These are phyloP conservation scores for Stagonosporopsis cucurbitacearum DNA, from an alignment of 2,329 filamentous ascomycete genomes.

Conservation along the genomic window DNA sequence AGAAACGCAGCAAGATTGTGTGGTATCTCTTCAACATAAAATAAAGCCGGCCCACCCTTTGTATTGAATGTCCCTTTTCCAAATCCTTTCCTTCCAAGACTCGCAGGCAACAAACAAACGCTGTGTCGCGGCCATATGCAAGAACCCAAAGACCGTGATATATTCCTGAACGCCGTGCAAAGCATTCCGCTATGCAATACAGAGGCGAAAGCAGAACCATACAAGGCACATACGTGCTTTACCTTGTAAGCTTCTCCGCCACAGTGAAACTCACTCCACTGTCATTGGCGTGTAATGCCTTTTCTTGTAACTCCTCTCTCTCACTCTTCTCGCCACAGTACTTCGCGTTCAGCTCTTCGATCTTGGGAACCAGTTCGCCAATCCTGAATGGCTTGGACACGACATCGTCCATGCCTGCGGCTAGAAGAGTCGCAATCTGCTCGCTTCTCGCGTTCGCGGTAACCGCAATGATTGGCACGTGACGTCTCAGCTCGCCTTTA, in stretches of 20 bases:
- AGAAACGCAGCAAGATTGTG: background rate
- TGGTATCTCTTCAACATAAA: background rate
- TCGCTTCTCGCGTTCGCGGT: slow-evolving; percentile 51
- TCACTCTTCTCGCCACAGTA: slow-evolving; percentile 15
- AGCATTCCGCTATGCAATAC: background rate
- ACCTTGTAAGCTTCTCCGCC: background rate
- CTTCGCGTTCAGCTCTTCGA: slow-evolving; percentile 53
- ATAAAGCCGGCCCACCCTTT: background rate
- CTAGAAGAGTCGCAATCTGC: slow-evolving; percentile 49
- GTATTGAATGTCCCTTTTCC: background rate
- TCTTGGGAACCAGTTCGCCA: slow-evolving; percentile 58
- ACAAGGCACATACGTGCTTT: background rate
- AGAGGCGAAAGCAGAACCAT: background rate
- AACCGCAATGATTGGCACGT: slow-evolving; percentile 52
- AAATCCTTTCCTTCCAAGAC: background rate
- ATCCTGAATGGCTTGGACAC: slow-evolving; percentile 60
- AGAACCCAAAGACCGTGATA: background rate
- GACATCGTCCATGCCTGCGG: slow-evolving; percentile 56
- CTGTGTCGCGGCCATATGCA: background rate
- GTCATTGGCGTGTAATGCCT: slow-evolving; percentile 8
- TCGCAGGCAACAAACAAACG: background rate
- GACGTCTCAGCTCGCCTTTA: slow-evolving; percentile 40
- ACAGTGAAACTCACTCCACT: slow-evolving; percentile 9
- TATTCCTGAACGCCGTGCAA: background rate
- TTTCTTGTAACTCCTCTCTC: slow-evolving; percentile 5